These are phyloP conservation scores for Pythium sukuiense DNA, from an alignment of 352 stramenopile genomes.

Conservation along the genomic window DNA sequence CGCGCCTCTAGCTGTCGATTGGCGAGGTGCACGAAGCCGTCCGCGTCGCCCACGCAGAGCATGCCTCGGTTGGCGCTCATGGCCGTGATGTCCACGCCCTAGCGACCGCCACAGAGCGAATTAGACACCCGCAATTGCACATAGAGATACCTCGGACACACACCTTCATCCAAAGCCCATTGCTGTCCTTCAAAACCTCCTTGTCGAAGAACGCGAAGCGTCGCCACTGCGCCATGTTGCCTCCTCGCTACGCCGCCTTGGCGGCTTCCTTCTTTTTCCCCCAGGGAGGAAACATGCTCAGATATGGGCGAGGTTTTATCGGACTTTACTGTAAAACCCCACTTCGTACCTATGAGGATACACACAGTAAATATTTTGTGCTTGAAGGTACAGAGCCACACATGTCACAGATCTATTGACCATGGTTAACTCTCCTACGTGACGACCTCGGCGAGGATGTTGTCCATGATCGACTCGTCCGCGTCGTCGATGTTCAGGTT, in stretches of 20 bases:
- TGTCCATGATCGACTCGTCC: conserved; percentile 69
- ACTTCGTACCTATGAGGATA: conserved; percentile 16
- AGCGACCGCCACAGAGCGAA: not conserved
- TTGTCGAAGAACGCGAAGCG: conserved; percentile 91
- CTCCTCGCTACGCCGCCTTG: not conserved
- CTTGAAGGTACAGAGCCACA: conserved; percentile 4
- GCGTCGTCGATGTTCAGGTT: conserved; percentile 55
- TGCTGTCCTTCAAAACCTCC: conserved; percentile 82
- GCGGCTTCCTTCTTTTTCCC: not conserved
- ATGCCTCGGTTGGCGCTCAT: conserved; percentile 88
- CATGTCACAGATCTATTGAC: conserved; percentile 17
- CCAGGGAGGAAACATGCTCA: not conserved
- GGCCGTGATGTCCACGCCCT: conserved; percentile 84
- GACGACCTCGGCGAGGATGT: conserved; percentile 45
- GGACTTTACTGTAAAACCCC: conserved; percentile 9
- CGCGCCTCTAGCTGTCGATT: conserved; percentile 81
- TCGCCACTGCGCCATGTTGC: conserved; percentile 86
- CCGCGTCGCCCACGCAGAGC: conserved; percentile 80
- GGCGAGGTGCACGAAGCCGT: conserved; percentile 81
- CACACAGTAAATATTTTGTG: conserved; percentile 3
- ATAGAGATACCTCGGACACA: conserved; percentile 15
- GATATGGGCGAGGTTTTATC: conserved; percentile 8
- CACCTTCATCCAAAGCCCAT: conserved; percentile 85
- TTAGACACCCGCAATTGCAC: conserved; percentile 9
- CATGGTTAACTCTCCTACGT: not conserved